A percentile compares a stretch with the other conserved stretches of the same genome.
These are phyloP conservation scores for Plasmodium adleri DNA, from an alignment of 169 alveolate species.

Conservation along the genomic window DNA sequence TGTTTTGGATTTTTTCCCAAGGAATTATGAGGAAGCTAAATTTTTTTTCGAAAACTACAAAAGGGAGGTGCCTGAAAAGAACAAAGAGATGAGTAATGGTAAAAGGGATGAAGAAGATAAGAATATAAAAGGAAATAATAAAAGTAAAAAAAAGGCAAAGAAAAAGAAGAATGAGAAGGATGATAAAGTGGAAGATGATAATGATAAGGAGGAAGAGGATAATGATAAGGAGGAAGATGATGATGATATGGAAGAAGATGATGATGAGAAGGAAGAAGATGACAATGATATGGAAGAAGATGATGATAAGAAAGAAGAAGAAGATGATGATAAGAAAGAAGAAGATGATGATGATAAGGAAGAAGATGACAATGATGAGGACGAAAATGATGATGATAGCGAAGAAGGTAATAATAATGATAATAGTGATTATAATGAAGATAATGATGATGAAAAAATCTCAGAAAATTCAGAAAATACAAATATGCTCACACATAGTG, in stretches of 20 bases:
- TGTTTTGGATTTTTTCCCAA: conserved; percentile 53
- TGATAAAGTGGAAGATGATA: background rate
- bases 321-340: background rate
- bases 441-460: background rate
- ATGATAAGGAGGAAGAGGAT: background rate
- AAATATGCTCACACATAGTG: background rate
- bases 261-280: background rate
- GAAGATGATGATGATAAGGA: background rate
- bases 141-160: background rate
- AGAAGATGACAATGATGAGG: background rate
- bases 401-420: background rate
- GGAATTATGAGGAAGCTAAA: conserved; percentile 65
- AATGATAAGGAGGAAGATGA: background rate
- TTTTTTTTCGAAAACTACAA: conserved; percentile 19
- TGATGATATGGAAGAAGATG: background rate
- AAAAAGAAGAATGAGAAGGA: background rate
- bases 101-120: background rate
- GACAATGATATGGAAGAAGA: background rate
- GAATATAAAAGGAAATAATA: background rate
- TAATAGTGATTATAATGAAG: background rate
- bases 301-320: background rate
- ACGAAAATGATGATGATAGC: background rate
- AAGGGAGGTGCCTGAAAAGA: background rate
- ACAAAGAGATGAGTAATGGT: background rate
- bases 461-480: background rate